Evolutionary conservation across 1,284 basidiomycete species (phyloP).

Genomic region (Sporisorium sorghi): DNA sequence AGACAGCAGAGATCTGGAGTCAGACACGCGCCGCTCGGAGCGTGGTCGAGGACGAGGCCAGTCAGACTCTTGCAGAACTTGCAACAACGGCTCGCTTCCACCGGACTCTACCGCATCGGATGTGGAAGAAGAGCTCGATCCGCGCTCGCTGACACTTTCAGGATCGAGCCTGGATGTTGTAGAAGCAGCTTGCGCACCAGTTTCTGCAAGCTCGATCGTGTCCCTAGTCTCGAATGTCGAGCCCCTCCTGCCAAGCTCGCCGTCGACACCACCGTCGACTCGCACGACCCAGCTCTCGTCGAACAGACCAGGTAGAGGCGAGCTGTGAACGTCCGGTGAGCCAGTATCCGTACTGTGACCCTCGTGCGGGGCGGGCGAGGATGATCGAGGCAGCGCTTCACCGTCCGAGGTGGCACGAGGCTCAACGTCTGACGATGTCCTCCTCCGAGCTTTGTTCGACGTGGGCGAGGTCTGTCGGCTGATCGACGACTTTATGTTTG

Average conservation of each 20-base stretch:
- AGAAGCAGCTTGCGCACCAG: not conserved
- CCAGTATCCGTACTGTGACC: not conserved
- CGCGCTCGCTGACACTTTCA: too few species aligned
- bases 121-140: not conserved
- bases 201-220: too few species aligned
- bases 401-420: too few species aligned
- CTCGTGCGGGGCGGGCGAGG: not conserved
- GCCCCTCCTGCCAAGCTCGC: conserved; percentile 24
- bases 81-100: not conserved
- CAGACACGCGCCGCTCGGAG: not conserved
- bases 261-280: conserved; percentile 22
- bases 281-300: conserved; percentile 31
- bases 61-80: not conserved
- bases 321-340: conserved; percentile 2
- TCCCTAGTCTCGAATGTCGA: not conserved
- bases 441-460: too few species aligned
- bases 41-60: not conserved
- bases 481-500: not conserved
- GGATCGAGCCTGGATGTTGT: not conserved
- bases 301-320: conserved; percentile 24
- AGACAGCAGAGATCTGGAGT: not conserved
- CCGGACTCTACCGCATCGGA: not conserved
- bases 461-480: not conserved
- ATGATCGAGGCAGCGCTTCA: not conserved
- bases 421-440: not conserved